Conservation (phyloP, 2,329 filamentous ascomycete genomes). For the Sporothrix protearum region DNA sequence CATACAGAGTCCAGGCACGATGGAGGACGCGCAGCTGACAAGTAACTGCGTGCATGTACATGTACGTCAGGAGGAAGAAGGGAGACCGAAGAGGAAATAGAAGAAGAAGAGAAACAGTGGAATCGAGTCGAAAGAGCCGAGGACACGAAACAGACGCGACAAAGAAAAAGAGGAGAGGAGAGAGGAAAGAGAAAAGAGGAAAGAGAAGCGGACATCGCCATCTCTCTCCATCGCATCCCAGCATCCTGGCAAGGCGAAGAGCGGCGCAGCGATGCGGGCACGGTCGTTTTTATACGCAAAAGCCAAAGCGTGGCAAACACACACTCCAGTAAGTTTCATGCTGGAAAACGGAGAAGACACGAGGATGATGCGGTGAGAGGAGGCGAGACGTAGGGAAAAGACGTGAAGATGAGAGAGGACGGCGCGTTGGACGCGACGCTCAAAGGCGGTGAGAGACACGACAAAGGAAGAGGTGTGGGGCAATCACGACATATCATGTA, state of each 20-base stretch:
- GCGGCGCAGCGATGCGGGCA: not conserved
- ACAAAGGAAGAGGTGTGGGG: not conserved
- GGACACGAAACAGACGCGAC: conserved; percentile 1
- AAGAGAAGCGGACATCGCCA: not conserved
- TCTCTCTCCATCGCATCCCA: not conserved
- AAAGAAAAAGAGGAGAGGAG: not conserved
- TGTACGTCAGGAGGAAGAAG: not conserved
- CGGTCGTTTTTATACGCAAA: not conserved
- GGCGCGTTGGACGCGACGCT: not conserved
- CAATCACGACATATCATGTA: too few species aligned
- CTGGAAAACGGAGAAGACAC: not conserved
- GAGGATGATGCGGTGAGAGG: not conserved
- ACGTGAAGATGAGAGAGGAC: not conserved
- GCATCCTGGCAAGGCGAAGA: not conserved
- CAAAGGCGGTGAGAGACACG: not conserved
- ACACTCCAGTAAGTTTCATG: not conserved
- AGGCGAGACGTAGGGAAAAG: not conserved
- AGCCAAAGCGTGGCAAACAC: not conserved
- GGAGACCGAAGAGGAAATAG: not conserved
- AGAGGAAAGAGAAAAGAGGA: not conserved
- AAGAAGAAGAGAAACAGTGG: not conserved
- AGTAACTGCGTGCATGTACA: too few species aligned
- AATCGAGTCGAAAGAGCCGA: not conserved
- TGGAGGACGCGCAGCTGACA: not conserved
- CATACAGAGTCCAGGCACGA: not conserved